Evolutionary conservation across 1,284 basidiomycete genomes (phyloP), one percentile per base, ranked within the genome.

Genomic region (Papiliotrema nemorosa): DNA sequence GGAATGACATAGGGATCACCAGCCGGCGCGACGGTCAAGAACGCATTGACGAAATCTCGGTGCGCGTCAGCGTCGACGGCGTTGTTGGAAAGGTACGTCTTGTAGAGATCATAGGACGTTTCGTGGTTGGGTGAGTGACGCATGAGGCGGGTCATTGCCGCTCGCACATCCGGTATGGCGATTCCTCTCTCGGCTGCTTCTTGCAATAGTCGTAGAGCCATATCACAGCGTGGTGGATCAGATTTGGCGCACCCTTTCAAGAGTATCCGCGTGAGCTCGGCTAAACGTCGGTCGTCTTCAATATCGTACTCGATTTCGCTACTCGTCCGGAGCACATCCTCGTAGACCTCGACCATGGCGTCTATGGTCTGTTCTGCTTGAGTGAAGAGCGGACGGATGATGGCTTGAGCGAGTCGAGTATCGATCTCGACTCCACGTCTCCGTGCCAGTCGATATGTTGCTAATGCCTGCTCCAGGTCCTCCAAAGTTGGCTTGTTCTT

Each of bases 41-140:
- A 86, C 1, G 80, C 78, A 51, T 81, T 74, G 43, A 90, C 77
- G 49, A 90, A 81, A 26, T 78, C 76, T 16, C 75, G 69, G 67
- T 82, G 88, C 10, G 82, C 83, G 42, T 78, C 74, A 46, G 79
- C 77, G 52, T 83, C 79, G 37, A 90, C 72, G 3, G 75, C 61
- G 70, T 72, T 53, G 62, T 76, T 36, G 43, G 69, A 57, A 55
- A 73, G 62, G 59, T 78, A 52, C 73, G 69, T 58, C 24, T 77
- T 76, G 50, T 90, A 92, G 1, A 80, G 75, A 6, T 80, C 74
- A 57, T 84, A 80, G 0, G 87, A 86, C 13, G 82, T 80, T 10
- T 78, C 73, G 44, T 83, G 80, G 44, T 71, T 78, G 2, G 75
- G 62, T 1, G 82, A 76, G 14, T 75, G 70, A 16, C 79, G 78